phyloP scores from a whole-genome alignment of 345 rosid genomes.

The Hypericum androsaemum region DNA sequence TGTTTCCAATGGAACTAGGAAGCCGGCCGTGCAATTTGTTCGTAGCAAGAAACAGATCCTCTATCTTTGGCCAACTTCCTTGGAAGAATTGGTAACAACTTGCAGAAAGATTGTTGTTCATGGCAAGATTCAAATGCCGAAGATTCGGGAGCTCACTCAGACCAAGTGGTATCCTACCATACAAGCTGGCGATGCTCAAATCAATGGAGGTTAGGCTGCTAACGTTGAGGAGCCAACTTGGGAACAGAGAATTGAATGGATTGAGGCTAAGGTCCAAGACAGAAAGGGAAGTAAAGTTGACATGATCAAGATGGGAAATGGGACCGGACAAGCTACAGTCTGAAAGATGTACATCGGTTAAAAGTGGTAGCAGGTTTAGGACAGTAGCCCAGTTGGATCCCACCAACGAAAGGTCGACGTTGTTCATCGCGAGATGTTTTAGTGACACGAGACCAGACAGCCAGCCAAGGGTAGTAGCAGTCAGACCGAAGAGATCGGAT shows the following conservation, averaged over 20 bases:
- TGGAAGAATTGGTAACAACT: neutral
- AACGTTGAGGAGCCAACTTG: conserved; percentile 10
- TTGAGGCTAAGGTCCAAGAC: conserved; percentile 15
- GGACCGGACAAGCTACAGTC: conserved; percentile 19
- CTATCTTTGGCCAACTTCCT: neutral
- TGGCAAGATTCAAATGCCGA: neutral
- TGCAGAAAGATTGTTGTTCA: neutral
- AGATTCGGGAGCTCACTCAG: conserved; percentile 1
- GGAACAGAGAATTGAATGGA: conserved; percentile 11
- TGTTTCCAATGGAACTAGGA: conserved; percentile 1
- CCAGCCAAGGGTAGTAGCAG: conserved; percentile 21
- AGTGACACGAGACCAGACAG: conserved; percentile 25
- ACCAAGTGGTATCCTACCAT: conserved; percentile 33
- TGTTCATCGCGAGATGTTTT: conserved; percentile 12
- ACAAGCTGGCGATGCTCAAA: conserved; percentile 7
- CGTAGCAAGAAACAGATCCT: neutral
- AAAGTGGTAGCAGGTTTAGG: conserved; percentile 13
- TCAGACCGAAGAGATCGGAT: conserved; percentile 9
- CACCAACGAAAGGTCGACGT: conserved; percentile 16
- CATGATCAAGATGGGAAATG: conserved; percentile 11
- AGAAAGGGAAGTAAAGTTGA: conserved; percentile 15
- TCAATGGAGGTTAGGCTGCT: conserved; percentile 13
- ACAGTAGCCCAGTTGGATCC: conserved; percentile 11
- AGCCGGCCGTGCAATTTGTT: neutral
- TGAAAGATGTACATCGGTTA: conserved; percentile 26